phyloP scores from a whole-genome alignment of 768 basidiomycete species.

The Boletus reticulatus region DNA sequence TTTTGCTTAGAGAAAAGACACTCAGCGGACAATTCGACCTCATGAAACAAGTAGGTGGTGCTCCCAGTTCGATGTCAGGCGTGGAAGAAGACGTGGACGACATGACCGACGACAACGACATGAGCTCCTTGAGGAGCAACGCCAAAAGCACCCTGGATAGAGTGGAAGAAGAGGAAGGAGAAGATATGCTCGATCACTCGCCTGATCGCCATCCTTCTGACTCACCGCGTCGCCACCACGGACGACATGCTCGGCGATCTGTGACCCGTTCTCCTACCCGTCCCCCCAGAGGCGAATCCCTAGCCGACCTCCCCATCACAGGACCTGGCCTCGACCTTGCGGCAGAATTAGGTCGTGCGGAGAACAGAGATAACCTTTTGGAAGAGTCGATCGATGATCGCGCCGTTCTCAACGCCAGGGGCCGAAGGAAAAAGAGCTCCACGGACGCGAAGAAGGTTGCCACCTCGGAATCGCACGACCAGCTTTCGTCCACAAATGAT shows the following conservation, averaged over 20 bases:
- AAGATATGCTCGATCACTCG: slow-evolving; percentile 42
- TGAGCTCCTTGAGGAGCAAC: slow-evolving; percentile 55
- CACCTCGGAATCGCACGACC: slow-evolving; percentile 41
- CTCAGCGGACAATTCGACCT: slow-evolving; percentile 85
- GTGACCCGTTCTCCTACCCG: slow-evolving; percentile 43
- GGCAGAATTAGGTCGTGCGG: slow-evolving; percentile 87
- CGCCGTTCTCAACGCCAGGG: slow-evolving; percentile 42
- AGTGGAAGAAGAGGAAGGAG: slow-evolving; percentile 51
- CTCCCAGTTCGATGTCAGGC: slow-evolving; percentile 39
- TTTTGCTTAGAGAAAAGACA: slow-evolving; percentile 87
- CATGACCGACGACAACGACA: slow-evolving; percentile 42
- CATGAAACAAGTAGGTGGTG: slow-evolving; percentile 61
- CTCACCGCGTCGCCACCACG: slow-evolving; percentile 40
- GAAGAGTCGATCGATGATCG: slow-evolving; percentile 54
- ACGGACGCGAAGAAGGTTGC: slow-evolving; percentile 33
- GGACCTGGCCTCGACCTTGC: slow-evolving; percentile 89
- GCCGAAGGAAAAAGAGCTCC: slow-evolving; percentile 41
- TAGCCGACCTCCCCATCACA: slow-evolving; percentile 83
- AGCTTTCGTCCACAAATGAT: slow-evolving; percentile 48
- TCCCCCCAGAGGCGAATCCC: slow-evolving; percentile 66
- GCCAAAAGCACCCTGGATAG: slow-evolving; percentile 59
- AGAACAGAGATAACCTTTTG: slow-evolving; percentile 79
- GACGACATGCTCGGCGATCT: slow-evolving; percentile 54
- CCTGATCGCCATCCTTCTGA: slow-evolving; percentile 38
- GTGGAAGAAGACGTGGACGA: slow-evolving; percentile 35